phyloP scores from a whole-genome alignment of 345 rosid genomes.

The Camelina hispida region DNA sequence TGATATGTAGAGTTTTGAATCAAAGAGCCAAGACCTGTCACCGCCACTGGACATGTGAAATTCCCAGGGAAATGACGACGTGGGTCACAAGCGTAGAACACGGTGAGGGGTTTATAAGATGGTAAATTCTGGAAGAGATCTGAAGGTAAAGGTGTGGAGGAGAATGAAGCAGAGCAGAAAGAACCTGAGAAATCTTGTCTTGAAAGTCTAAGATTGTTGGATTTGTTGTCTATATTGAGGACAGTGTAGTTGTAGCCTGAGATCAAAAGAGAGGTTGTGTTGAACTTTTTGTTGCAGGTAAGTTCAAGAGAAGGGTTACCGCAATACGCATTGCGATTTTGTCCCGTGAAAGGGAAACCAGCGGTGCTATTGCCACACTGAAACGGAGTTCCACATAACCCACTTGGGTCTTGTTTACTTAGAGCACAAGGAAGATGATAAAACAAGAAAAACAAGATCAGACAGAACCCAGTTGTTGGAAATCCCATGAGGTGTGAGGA shows the following conservation, averaged over 20 bases:
- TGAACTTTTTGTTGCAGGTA: conserved; percentile 20
- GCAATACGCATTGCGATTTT: neutral
- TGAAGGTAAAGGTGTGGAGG: conserved; percentile 26
- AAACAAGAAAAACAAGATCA: conserved; percentile 17
- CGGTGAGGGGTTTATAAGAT: conserved; percentile 20
- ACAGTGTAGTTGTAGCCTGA: conserved; percentile 28
- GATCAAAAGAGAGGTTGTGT: conserved; percentile 25
- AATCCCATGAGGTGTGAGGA: conserved; percentile 8
- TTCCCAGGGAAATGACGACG: neutral
- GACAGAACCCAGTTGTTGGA: neutral
- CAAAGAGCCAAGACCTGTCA: neutral
- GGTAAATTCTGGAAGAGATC: neutral
- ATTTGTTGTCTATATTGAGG: neutral
- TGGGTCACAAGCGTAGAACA: conserved; percentile 33
- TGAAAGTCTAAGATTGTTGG: conserved; percentile 34
- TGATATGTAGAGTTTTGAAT: accelerated
- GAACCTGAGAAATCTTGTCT: conserved; percentile 27
- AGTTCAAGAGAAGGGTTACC: conserved; percentile 48
- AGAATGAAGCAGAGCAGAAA: conserved; percentile 26
- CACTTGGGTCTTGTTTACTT: neutral
- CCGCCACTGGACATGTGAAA: conserved; percentile 24
- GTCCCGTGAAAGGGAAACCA: conserved; percentile 56
- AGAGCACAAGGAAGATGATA: conserved; percentile 23
- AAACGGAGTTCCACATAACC: conserved; percentile 5
- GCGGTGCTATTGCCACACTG: conserved; percentile 41